Conservation (phyloP, 441 rosid species). For the Mallotus repandus region DNA sequence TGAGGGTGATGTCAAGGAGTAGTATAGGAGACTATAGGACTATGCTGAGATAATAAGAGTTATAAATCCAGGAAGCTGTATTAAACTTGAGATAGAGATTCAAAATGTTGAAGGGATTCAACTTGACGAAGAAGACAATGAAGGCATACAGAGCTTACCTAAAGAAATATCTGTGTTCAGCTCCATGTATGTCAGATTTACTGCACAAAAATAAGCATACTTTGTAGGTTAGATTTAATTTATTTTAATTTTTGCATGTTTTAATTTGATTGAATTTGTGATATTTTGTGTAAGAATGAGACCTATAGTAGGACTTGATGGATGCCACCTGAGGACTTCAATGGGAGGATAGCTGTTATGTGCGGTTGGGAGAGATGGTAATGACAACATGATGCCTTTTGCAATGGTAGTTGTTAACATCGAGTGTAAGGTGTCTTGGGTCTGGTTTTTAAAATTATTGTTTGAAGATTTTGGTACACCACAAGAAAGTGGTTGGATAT, state of each 20-base stretch:
- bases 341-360: not conserved
- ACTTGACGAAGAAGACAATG: accelerated
- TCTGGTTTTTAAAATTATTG: not conserved
- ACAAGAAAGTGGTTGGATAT: not conserved
- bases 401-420: not conserved
- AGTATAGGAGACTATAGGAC: not conserved
- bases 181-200: too few relatives aligned
- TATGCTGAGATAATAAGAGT: not conserved
- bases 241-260: too few relatives aligned
- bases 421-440: not conserved
- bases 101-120: too few relatives aligned
- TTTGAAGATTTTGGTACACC: not conserved
- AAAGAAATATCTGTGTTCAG: not conserved
- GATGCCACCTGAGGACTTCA: not conserved
- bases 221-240: not conserved
- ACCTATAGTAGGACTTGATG: not conserved
- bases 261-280: too few relatives aligned
- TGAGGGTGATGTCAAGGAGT: not conserved
- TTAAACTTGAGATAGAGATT: not conserved
- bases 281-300: not conserved
- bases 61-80: not conserved
- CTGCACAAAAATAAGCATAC: not conserved
- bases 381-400: not conserved
- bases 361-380: not conserved
- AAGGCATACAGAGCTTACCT: not conserved